A percentile compares a stretch with the other conserved stretches of the same genome.
These are phyloP conservation scores for Suhomyces canberraensis DNA, from an alignment of 805 yeast species.

Conservation along the genomic window DNA sequence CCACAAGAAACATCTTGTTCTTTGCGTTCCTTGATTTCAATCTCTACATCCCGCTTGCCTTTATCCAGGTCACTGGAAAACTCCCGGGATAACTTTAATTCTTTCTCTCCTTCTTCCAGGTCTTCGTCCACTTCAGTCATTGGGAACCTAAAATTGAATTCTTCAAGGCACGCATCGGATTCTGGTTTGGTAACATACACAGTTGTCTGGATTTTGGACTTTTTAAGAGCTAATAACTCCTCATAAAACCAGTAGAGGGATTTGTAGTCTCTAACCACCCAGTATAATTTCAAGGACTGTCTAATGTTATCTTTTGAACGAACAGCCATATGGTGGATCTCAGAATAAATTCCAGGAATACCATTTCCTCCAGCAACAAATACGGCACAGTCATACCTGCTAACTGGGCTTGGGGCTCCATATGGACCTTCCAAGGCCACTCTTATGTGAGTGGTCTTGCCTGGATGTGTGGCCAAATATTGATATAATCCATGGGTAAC, in stretches of 20 bases:
- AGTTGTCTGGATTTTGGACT: conserved; percentile 25
- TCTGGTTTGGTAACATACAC: conserved; percentile 29
- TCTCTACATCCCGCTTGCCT: too few species aligned
- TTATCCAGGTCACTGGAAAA: conserved; percentile 15
- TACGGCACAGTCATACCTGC: conserved; percentile 43
- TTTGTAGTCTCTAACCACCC: conserved; percentile 58
- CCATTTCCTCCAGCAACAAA: conserved; percentile 66
- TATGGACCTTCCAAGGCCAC: conserved; percentile 23
- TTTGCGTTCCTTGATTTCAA: not conserved
- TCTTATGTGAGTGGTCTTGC: conserved; percentile 16
- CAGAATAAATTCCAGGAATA: conserved; percentile 51
- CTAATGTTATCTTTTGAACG: not conserved
- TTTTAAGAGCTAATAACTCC: conserved; percentile 33
- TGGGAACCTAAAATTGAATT: conserved; percentile 1
- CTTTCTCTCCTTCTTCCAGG: not conserved
- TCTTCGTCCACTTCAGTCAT: not conserved
- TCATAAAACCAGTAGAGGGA: conserved; percentile 48
- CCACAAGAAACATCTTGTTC: not conserved
- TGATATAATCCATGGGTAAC: conserved; percentile 31
- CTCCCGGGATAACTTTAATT: not conserved
- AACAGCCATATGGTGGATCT: conserved; percentile 23
- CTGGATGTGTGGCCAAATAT: conserved; percentile 25
- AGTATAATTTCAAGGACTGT: conserved; percentile 39
- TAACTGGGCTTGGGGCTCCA: conserved; percentile 47
- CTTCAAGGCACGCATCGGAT: not conserved